Base-by-base conservation (phyloP, 768 basidiomycete species). In the Lactarius hatsudake region DNA sequence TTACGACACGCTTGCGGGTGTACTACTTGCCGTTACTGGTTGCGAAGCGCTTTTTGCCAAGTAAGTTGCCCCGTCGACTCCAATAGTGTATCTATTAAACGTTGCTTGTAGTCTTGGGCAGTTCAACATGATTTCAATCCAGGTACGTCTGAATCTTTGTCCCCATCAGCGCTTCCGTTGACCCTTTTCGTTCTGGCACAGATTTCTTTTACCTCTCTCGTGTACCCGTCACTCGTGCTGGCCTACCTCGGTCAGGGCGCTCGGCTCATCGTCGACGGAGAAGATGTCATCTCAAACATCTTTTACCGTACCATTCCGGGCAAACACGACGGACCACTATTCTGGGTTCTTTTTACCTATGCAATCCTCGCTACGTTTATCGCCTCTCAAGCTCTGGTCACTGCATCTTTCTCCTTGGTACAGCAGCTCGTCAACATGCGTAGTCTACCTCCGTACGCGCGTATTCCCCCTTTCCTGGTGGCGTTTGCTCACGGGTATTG, bases 171-270 rank as follows among this genome's bases (percentile, higher is more conserved):
- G 2, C n/a, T 26, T 26, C 26, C 26, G 23, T 45, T 53, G 23
- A 53, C 18, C 13, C 6, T 32, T 15, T 40, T 26, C 0, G 15
- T 34, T 32, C 34, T 5, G 32, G 32, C 62, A 32, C 55, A 85
- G 81, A 73, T 86, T 26, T 85, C 84, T 0, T 89, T 89, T 72
- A 72, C 74, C 20, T 67, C 62, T 17, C 77, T 86, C 58, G 86
- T 84, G 1, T 89, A 87, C 71, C 87, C 87, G 0, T 81, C 82
- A 23, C 77, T 91, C 43, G 68, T 87, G 1, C 78, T 91, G 0
- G 84, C 86, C 9, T 91, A 91, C 72, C 83, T 91, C n/a, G 89
- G 89, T 1, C 89, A 91, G 75, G 89, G 89, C 13, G 85, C 89
- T 15, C 79, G 83, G 2, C 76, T 91, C 45, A 83, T 89, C 66